phyloP scores from a whole-genome alignment of 176 grass and related monocot species.

The Sorghum bicolor region DNA sequence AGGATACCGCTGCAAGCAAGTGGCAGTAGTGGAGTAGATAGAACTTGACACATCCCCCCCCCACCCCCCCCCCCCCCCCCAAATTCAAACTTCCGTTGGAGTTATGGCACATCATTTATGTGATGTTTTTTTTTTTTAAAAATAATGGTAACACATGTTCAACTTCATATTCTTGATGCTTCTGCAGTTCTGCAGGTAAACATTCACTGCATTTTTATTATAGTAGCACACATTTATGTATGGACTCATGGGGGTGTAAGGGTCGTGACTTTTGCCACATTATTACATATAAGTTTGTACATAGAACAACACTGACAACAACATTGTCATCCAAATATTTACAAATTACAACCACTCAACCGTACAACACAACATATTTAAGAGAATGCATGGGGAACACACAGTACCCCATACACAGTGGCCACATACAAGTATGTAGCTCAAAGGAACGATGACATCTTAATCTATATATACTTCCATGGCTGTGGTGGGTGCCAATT shows the following conservation, averaged over 20 bases:
- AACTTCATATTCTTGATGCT: no score
- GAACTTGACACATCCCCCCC: no score
- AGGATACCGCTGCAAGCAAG: no score
- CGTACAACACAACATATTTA: not conserved
- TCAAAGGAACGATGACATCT: not conserved
- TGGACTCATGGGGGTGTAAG: no score
- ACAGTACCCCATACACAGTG: not conserved
- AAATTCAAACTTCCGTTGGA: no score
- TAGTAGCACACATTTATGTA: no score
- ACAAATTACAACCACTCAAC: not conserved
- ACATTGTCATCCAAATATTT: not conserved
- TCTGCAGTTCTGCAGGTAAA: not conserved
- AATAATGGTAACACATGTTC: no score
- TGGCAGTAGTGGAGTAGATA: not conserved
- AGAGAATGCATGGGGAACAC: not conserved
- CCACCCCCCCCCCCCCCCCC: no score
- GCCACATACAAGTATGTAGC: not conserved
- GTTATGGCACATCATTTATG: no score
- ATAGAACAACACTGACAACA: not conserved
- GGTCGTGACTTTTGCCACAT: no score
- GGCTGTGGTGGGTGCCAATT: not conserved
- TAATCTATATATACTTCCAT: not conserved
- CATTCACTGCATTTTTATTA: no score
- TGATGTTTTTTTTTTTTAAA: no score
- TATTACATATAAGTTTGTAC: not conserved